Evolutionary conservation across 768 basidiomycete genomes (phyloP).

Genomic region (Gloeopeniophorella convolvens): DNA sequence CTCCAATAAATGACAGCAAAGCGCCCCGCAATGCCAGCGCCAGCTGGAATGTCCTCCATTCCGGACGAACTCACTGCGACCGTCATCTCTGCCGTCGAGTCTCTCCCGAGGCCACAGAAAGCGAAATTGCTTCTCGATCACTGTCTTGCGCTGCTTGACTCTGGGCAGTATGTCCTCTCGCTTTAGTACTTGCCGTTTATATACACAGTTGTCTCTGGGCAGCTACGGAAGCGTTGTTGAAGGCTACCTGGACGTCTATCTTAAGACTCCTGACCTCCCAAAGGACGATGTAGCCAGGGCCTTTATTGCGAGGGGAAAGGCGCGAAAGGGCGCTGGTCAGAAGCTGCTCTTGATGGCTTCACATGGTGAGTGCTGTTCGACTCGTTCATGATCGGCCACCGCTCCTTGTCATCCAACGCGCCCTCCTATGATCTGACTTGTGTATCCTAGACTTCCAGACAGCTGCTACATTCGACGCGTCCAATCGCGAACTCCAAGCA

Average conservation of each 20-base stretch:
- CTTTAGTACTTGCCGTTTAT: not conserved
- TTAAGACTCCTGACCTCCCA: slow-evolving; percentile 52
- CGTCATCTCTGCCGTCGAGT: slow-evolving; percentile 29
- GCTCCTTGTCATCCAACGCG: not conserved
- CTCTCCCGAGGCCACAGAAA: slow-evolving; percentile 27
- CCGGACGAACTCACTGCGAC: slow-evolving; percentile 32
- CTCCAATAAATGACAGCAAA: too few species aligned
- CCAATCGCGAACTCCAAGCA: slow-evolving; percentile 45
- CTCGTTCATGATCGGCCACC: not conserved
- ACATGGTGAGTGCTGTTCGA: slow-evolving; percentile 37
- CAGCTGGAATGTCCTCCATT: slow-evolving; percentile 2
- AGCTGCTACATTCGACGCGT: slow-evolving; percentile 53
- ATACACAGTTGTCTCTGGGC: not conserved
- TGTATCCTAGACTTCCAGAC: slow-evolving; percentile 48
- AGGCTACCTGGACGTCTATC: slow-evolving; percentile 58
- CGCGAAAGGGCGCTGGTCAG: slow-evolving; percentile 50
- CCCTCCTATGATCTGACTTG: too few species aligned
- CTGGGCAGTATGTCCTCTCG: slow-evolving; percentile 27
- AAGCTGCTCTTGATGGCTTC: slow-evolving; percentile 50
- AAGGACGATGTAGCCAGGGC: slow-evolving; percentile 46
- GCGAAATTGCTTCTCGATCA: slow-evolving; percentile 32
- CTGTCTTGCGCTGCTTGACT: slow-evolving; percentile 29
- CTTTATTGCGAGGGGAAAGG: slow-evolving; percentile 52
- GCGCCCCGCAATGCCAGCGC: too few species aligned
- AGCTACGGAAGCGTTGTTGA: slow-evolving; percentile 63